Evolutionary conservation across 768 basidiomycete species (phyloP), one percentile per base, ranked within the genome.

Genomic region (Erythrobasidium yunnanense): DNA sequence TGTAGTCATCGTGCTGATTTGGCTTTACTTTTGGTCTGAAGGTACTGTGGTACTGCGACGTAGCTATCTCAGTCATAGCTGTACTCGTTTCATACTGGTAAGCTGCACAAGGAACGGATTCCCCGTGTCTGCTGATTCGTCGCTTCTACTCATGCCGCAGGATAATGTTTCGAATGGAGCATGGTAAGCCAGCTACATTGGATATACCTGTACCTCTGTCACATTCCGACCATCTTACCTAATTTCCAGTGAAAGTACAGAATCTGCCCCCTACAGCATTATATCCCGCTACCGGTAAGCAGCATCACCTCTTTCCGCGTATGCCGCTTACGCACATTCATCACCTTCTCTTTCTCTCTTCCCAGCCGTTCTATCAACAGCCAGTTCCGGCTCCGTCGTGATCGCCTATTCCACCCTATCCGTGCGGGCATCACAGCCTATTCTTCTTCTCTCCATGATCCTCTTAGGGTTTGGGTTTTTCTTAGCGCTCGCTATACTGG

Each of bases 351-450:
- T n/a, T n/a, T n/a, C n/a, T n/a, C n/a, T n/a, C n/a, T n/a, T n/a
- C n/a, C n/a, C 54, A 35, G 54, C 54, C 54, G 34, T 55, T 30
- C 29, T 55, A 7, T 8, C 17, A 11, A 27, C 54, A 6, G 54
- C 54, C 7, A 8, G 23, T 7, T 33, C 54, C 23, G 54, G 54
- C 8, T 55, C 54, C 15, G 29, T 35, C 7, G 54, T 55, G 6
- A 25, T 55, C 8, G 11, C 15, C 25, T 27, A 55, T 30, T 11
- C 17, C 11, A 8, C 15, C 34, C 34, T 55, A 8, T 55, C 54
- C 54, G 34, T 55, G 6, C 54, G 54, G 34, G 54, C 54, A 18
- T 29, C 54, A 8, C 54, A 27, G 34, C 54, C 54, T 15, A 55
- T 55, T 32, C 11, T 55, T 8, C 25, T 55, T 17, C 7, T 55